These are phyloP conservation scores for Phytophthora macrochlamydospora DNA, from an alignment of 352 stramenopile species.

Conservation along the genomic window DNA sequence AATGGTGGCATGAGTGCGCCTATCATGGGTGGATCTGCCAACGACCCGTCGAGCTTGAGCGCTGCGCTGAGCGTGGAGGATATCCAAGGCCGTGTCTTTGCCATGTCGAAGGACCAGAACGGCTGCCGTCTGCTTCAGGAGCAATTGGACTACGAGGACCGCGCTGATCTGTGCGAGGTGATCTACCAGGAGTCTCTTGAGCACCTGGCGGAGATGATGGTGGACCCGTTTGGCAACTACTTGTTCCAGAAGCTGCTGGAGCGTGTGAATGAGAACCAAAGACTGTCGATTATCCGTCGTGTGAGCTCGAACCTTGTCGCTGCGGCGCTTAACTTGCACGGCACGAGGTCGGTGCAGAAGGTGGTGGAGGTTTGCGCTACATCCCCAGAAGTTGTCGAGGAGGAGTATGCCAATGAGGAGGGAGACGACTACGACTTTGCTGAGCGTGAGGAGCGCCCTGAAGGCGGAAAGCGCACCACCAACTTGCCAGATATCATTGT, in stretches of 20 bases:
- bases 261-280: slow-evolving; percentile 90
- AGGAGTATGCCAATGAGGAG: slow-evolving; percentile 52
- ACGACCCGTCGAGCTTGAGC: slow-evolving; percentile 35
- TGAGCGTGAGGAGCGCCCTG: slow-evolving; percentile 19
- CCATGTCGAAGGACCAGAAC: slow-evolving; percentile 96
- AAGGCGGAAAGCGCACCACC: slow-evolving; percentile 22
- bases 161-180: slow-evolving; percentile 89
- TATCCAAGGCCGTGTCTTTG: slow-evolving; percentile 79
- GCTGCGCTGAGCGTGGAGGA: slow-evolving; percentile 69
- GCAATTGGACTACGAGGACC: slow-evolving; percentile 95
- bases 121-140: slow-evolving; percentile 97
- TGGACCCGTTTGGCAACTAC: slow-evolving; percentile 99
- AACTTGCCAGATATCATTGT: slow-evolving; percentile 93
- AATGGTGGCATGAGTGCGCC: slow-evolving; percentile 29
- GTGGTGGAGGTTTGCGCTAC: slow-evolving; percentile 96
- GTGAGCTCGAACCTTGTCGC: slow-evolving; percentile 95
- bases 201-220: slow-evolving; percentile 97
- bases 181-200: slow-evolving; percentile 97
- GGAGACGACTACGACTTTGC: slow-evolving; percentile 38
- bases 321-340: slow-evolving; percentile 97
- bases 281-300: slow-evolving; percentile 92
- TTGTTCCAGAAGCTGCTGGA: slow-evolving; percentile 99
- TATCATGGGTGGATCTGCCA: slow-evolving; percentile 29
- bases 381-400: slow-evolving; percentile 66
- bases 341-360: slow-evolving; percentile 98